Base-by-base conservation (phyloP, 164 flowering plant species). In the Magnolia officinalis region DNA sequence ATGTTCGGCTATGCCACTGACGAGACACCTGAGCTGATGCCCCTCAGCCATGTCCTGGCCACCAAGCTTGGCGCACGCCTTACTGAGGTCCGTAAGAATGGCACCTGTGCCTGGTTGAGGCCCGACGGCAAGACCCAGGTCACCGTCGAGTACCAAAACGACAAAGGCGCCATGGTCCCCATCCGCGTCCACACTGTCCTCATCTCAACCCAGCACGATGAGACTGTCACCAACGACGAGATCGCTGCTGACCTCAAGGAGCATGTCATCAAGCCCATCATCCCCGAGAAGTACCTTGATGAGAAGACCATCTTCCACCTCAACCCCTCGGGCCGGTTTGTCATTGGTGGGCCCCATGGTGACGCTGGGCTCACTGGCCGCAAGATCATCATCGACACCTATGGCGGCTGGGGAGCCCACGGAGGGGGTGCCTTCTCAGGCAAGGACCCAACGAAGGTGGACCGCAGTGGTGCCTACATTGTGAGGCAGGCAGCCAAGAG, bases 1-100 rank as follows among this genome's bases (percentile, higher is more conserved):
- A 91, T 91, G 95, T 91, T 91, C 76, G 96, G 96, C 7, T 91
- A 91, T 78, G 96, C 96, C 74, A 91, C 96, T 16, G 96, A 91
- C 75, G 96, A 91, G 78, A 91, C 96, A 78, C 90, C 91, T 11
- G 96, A 91, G 70, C 72, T 84, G 26, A 91, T 91, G 96, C 96
- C 94, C 50, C 81, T 90, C 55, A 90, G 88, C 81, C 92, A 89
- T 78, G 95, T 90, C 77, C 90, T 90, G 58, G 95, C 92, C 16
- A 90, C 92, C 81, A 90, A 90, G 86, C 89, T 90, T 21, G 94
- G 94, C 7, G 94, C 94, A 7, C 85, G 87, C 66, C 88, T 90
- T 26, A 90, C 94, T 3, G 91, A 90, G 73, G 94, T 90, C 50
- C 84, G 94, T 70, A 90, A 90, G 87, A 87, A 90, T 61, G 89